phyloP scores from a whole-genome alignment of 192 early-diverging fungal genomes.

The Funneliformis mosseae region DNA sequence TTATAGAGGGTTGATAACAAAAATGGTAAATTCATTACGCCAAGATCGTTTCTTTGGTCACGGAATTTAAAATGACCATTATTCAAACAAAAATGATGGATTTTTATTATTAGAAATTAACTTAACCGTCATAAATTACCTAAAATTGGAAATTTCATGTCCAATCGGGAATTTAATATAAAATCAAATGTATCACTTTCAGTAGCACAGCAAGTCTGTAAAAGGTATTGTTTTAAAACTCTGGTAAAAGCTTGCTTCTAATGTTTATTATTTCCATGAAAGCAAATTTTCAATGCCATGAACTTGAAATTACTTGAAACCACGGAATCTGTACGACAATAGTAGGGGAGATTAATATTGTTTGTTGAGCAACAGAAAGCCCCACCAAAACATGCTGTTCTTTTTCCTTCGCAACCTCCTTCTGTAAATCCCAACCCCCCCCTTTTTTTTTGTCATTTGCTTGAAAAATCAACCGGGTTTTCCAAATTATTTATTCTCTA shows the following conservation, averaged over 20 bases:
- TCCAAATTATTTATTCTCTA: too few relatives aligned
- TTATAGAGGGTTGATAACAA: too few relatives aligned
- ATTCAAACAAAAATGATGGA: too few relatives aligned
- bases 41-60: background rate
- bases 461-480: too few relatives aligned
- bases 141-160: background rate
- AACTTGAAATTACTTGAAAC: background rate
- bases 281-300: background rate
- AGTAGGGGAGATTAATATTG: background rate
- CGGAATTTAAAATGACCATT: too few relatives aligned
- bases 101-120: background rate
- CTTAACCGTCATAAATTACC: background rate
- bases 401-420: too few relatives aligned
- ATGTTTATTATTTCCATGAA: background rate
- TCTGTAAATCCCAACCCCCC: too few relatives aligned
- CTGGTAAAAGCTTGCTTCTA: background rate
- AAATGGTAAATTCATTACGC: background rate
- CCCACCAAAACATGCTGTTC: too few relatives aligned
- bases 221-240: too few relatives aligned
- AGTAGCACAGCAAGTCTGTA: too few relatives aligned
- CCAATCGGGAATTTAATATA: background rate
- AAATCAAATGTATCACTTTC: background rate
- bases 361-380: background rate
- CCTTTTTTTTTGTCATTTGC: too few relatives aligned
- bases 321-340: background rate